These are phyloP conservation scores for Eremothecium sinecaudum DNA, from an alignment of 1,139 yeast genomes.

Conservation along the genomic window DNA sequence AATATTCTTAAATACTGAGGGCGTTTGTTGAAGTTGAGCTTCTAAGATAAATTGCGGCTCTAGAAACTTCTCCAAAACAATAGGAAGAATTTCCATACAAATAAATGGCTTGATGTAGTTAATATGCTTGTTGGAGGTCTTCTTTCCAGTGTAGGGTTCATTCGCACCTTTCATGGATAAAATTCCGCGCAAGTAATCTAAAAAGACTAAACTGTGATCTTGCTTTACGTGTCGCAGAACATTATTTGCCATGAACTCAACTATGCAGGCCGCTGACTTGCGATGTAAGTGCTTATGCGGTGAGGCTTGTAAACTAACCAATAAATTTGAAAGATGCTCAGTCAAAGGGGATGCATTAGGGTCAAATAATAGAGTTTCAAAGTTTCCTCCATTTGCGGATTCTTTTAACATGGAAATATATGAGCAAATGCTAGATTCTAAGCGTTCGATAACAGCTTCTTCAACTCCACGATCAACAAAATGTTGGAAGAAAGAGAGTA, in stretches of 20 bases:
- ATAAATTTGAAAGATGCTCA: slow-evolving; percentile 21
- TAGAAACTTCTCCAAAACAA: slow-evolving; percentile 8
- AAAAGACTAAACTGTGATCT: slow-evolving; percentile 18
- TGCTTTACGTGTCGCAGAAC: slow-evolving; percentile 20
- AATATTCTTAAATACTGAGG: slow-evolving; percentile 14
- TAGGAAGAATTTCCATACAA: slow-evolving; percentile 9
- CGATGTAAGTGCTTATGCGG: slow-evolving; percentile 26
- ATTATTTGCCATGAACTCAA: slow-evolving; percentile 17
- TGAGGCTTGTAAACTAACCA: slow-evolving; percentile 26
- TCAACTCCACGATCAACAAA: too few species aligned
- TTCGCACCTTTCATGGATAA: slow-evolving; percentile 6
- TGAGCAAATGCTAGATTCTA: too few species aligned
- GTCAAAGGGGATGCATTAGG: slow-evolving; percentile 16
- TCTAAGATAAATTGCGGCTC: slow-evolving; percentile 8
- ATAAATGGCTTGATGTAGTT: slow-evolving; percentile 12
- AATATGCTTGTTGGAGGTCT: slow-evolving; percentile 5
- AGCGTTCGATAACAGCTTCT: too few species aligned
- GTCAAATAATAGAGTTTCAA: too few species aligned
- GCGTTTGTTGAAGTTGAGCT: slow-evolving; percentile 9
- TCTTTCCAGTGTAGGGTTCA: slow-evolving; percentile 7
- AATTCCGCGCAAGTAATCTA: slow-evolving; percentile 16
- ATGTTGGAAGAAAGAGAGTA: not conserved
- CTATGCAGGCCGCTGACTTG: slow-evolving; percentile 18
- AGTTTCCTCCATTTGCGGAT: too few species aligned
- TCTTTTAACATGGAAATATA: too few species aligned